Percentiles rank a stretch among this genome's conserved stretches.
Conservation (phyloP, 2,329 filamentous ascomycete genomes). For the Apiospora phragmitis region DNA sequence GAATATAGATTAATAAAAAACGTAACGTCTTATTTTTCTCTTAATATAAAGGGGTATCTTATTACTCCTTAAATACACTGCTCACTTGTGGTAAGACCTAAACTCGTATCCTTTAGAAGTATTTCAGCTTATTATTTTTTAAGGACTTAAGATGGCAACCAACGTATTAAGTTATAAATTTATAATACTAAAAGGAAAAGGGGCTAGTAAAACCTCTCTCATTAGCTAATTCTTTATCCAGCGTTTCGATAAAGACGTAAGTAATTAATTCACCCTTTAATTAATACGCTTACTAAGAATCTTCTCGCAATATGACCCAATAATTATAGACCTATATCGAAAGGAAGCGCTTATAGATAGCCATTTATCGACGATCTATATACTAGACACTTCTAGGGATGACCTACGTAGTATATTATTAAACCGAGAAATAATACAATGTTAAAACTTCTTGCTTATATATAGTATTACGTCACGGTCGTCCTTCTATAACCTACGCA, state of each 20-base stretch:
- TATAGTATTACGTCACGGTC: not conserved
- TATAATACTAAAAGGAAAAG: not conserved
- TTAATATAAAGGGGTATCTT: not conserved
- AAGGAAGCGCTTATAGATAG: not conserved
- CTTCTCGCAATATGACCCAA: not conserved
- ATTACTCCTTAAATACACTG: not conserved
- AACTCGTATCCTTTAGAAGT: not conserved
- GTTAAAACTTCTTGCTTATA: not conserved
- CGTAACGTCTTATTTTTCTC: not conserved
- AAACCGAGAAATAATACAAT: not conserved
- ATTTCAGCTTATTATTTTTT: not conserved
- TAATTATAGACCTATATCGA: not conserved
- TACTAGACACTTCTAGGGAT: not conserved
- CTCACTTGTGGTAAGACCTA: not conserved
- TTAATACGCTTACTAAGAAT: not conserved
- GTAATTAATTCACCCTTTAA: not conserved
- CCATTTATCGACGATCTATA: not conserved
- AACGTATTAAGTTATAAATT: not conserved
- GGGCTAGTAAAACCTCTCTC: not conserved
- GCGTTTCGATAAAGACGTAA: not conserved
- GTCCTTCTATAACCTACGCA: not conserved
- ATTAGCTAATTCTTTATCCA: not conserved
- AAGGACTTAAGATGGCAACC: not conserved
- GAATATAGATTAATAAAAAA: not conserved
- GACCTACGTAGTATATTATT: not conserved